Conservation (phyloP, 1,139 yeast genomes). For the Pichia sp. region DNA sequence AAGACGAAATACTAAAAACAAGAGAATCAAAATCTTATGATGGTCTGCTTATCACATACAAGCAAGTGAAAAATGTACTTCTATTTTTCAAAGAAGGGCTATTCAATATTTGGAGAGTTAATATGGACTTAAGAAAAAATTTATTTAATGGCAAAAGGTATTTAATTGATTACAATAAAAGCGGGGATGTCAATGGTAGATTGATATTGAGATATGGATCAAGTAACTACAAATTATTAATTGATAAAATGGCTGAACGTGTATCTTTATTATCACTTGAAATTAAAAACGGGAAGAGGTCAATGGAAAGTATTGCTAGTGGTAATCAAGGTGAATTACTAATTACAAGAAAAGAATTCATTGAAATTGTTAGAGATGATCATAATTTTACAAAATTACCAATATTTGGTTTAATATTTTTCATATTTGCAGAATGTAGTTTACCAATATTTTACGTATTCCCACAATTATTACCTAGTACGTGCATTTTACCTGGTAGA, state of each 20-base stretch:
- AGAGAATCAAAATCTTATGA: conserved; percentile 3
- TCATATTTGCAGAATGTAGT: conserved; percentile 57
- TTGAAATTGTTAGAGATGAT: conserved; percentile 51
- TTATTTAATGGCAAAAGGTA: conserved; percentile 21
- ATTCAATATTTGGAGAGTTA: conserved; percentile 44
- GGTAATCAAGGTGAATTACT: conserved; percentile 25
- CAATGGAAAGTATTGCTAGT: not conserved
- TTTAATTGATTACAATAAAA: conserved; percentile 20
- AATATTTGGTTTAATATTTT: conserved; percentile 49
- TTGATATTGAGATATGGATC: conserved; percentile 7
- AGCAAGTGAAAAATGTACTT: conserved; percentile 20
- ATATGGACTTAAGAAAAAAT: conserved; percentile 15
- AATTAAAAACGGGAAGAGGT: conserved; percentile 19
- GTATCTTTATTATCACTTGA: conserved; percentile 21
- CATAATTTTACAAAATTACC: conserved; percentile 57
- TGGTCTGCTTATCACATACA: conserved; percentile 13
- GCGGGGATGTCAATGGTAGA: conserved; percentile 18
- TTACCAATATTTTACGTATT: conserved; percentile 52
- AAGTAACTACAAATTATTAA: not conserved
- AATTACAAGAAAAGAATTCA: conserved; percentile 51
- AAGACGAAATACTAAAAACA: conserved; percentile 3
- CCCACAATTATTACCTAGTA: conserved; percentile 63
- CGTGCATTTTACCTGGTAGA: conserved; percentile 53
- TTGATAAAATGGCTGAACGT: conserved; percentile 21
- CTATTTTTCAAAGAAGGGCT: conserved; percentile 50